A percentile compares a stretch with the other conserved stretches of the same genome.
Evolutionary conservation across 768 basidiomycete species (phyloP).

Genomic region (Russula earlei): DNA sequence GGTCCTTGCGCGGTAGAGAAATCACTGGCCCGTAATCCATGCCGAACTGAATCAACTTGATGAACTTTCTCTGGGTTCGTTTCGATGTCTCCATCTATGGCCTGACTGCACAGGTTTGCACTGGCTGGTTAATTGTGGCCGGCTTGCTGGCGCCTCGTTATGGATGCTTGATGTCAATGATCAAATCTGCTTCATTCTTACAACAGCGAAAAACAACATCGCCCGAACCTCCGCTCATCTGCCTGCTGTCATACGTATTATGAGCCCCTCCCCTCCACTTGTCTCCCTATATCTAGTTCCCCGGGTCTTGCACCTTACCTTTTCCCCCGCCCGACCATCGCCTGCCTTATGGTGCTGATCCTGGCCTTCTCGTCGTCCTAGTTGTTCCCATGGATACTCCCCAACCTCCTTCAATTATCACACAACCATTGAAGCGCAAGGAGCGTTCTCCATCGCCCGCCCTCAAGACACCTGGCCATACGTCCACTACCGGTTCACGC

Average conservation of each 20-base stretch:
- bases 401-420: conserved; percentile 14
- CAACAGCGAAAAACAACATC: conserved; percentile 12
- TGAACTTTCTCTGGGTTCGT: conserved; percentile 7
- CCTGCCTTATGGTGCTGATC: conserved; percentile 11
- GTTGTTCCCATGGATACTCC: conserved; percentile 16
- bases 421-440: conserved; percentile 18
- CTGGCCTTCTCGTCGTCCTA: not conserved
- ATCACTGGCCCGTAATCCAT: not conserved
- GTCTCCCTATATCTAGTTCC: conserved; percentile 19
- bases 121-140: conserved; percentile 16
- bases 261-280: conserved; percentile 5
- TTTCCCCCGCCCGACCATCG: conserved; percentile 12
- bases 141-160: conserved; percentile 13
- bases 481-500: conserved; percentile 6
- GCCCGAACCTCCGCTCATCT: conserved; percentile 16
- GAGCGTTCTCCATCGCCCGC: conserved; percentile 18
- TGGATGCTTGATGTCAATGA: conserved; percentile 12
- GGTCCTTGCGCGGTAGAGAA: conserved; percentile 3
- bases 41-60: no score
- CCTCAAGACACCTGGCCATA: conserved; percentile 3
- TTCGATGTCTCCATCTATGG: conserved; percentile 12
- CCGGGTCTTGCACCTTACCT: conserved; percentile 8
- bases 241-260: conserved; percentile 18
- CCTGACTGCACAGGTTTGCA: conserved; percentile 16
- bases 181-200: conserved; percentile 18